These are phyloP conservation scores for Russula abietina DNA, from an alignment of 768 basidiomycete species.

Conservation along the genomic window DNA sequence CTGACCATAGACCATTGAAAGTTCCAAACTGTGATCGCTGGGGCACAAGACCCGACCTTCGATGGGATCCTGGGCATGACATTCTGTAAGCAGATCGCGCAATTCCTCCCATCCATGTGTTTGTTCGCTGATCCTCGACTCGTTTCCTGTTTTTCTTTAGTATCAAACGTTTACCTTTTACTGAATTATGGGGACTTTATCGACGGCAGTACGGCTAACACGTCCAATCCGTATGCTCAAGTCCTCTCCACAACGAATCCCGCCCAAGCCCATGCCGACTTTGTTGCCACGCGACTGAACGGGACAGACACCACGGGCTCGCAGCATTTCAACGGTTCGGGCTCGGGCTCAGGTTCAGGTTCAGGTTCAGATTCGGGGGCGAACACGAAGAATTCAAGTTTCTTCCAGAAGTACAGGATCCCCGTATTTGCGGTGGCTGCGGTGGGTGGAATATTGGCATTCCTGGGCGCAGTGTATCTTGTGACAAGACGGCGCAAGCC, in stretches of 20 bases:
- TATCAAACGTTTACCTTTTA: slow-evolving; percentile 58
- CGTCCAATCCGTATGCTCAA: slow-evolving; percentile 52
- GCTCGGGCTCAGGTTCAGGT: background rate
- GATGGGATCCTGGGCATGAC: slow-evolving; percentile 71
- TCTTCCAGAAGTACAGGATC: slow-evolving; percentile 11
- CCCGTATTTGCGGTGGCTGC: background rate
- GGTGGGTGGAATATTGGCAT: background rate
- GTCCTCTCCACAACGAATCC: slow-evolving; percentile 48
- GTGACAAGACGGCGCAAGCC: background rate
- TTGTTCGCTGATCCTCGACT: background rate
- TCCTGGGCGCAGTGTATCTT: background rate
- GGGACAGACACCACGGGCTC: slow-evolving; percentile 9
- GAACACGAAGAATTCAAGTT: background rate
- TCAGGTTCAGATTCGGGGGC: no score
- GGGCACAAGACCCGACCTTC: slow-evolving; percentile 47
- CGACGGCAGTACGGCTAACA: slow-evolving; percentile 34
- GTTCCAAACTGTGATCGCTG: slow-evolving; percentile 60
- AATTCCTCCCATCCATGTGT: background rate
- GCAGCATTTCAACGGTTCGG: background rate
- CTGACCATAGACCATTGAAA: slow-evolving; percentile 32
- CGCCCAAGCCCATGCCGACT: slow-evolving; percentile 6
- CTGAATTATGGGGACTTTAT: slow-evolving; percentile 62
- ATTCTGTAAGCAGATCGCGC: slow-evolving; percentile 43
- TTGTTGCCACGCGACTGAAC: slow-evolving; percentile 9
- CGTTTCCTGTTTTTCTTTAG: slow-evolving; percentile 31